Conservation (phyloP, 2,329 filamentous ascomycete species). For the Aspergillus fructus region DNA sequence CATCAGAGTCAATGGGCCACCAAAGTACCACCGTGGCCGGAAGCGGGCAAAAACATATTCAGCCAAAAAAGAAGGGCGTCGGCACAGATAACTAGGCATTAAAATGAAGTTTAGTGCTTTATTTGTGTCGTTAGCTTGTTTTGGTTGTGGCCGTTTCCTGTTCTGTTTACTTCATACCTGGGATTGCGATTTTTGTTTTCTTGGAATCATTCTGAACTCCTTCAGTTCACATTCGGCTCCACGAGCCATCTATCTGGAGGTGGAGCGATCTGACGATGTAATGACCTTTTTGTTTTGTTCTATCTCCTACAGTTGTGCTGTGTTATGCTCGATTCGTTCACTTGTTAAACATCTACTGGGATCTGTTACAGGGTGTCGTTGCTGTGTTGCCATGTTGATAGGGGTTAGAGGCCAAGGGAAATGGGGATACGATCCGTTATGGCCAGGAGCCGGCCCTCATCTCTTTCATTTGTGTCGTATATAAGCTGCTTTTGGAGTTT, state of each 20-base stretch:
- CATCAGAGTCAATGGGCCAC: conserved; percentile 23
- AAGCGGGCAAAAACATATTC: conserved; percentile 37
- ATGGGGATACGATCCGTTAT: not conserved
- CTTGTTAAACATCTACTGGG: conserved; percentile 5
- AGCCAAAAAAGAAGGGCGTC: conserved; percentile 41
- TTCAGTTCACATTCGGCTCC: not conserved
- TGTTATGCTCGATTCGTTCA: not conserved
- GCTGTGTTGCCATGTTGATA: not conserved
- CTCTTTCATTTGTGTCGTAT: conserved; percentile 2
- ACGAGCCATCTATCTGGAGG: conserved; percentile 8
- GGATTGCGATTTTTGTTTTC: too few species aligned
- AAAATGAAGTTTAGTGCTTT: conserved; percentile 11
- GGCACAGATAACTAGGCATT: conserved; percentile 30
- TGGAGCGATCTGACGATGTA: conserved; percentile 30
- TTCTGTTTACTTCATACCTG: conserved; percentile 6
- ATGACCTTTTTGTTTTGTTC: conserved; percentile 27
- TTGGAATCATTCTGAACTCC: conserved; percentile 9
- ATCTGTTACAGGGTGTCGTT: conserved; percentile 4
- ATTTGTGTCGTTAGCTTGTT: not conserved
- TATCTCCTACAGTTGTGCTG: not conserved
- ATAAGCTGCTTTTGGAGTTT: conserved; percentile 6
- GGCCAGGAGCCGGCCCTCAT: not conserved
- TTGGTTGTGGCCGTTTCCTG: conserved; percentile 4
- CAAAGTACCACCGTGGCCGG: conserved; percentile 20
- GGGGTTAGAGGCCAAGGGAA: not conserved